Conservation (phyloP, 1,139 yeast genomes). For the Hyphopichia fennica region DNA sequence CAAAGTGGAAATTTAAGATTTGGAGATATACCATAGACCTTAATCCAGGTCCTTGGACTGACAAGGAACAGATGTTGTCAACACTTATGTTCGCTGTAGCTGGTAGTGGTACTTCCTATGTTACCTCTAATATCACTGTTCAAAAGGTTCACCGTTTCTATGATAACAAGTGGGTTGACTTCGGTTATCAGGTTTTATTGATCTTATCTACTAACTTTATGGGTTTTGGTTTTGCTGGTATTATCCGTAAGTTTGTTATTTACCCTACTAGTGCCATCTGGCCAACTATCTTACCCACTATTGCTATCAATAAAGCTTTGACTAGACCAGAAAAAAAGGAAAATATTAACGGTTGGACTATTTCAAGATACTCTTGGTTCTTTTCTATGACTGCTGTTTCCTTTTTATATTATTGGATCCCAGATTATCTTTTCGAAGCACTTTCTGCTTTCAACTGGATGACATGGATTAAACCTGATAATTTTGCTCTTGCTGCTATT, state of each 20-base stretch:
- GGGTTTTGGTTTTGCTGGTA: slow-evolving; percentile 66
- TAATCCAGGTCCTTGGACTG: slow-evolving; percentile 31
- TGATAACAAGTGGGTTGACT: slow-evolving; percentile 36
- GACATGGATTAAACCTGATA: slow-evolving; percentile 36
- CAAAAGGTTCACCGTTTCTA: slow-evolving; percentile 18
- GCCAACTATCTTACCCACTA: slow-evolving; percentile 56
- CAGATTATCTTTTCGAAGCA: slow-evolving; percentile 32
- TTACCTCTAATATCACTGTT: slow-evolving; percentile 18
- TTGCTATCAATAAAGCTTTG: slow-evolving; percentile 59
- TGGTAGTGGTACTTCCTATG: slow-evolving; percentile 17
- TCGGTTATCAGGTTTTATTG: slow-evolving; percentile 52
- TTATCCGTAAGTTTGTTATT: slow-evolving; percentile 54
- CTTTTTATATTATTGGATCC: slow-evolving; percentile 36
- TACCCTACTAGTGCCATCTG: slow-evolving; percentile 58
- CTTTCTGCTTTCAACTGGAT: slow-evolving; percentile 38
- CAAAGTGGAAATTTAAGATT: slow-evolving; percentile 15
- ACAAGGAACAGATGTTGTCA: slow-evolving; percentile 30
- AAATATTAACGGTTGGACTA: slow-evolving; percentile 35
- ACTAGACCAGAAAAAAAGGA: slow-evolving; percentile 42
- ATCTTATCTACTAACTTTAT: slow-evolving; percentile 55
- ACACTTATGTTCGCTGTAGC: slow-evolving; percentile 23
- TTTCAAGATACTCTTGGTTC: slow-evolving; percentile 30
- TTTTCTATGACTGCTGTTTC: slow-evolving; percentile 20
- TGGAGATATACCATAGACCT: slow-evolving; percentile 13
- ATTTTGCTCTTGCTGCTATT: slow-evolving; percentile 44